Evolutionary conservation across 208 protist genomes (phyloP).

Genomic region (Crithidia thermophila): DNA sequence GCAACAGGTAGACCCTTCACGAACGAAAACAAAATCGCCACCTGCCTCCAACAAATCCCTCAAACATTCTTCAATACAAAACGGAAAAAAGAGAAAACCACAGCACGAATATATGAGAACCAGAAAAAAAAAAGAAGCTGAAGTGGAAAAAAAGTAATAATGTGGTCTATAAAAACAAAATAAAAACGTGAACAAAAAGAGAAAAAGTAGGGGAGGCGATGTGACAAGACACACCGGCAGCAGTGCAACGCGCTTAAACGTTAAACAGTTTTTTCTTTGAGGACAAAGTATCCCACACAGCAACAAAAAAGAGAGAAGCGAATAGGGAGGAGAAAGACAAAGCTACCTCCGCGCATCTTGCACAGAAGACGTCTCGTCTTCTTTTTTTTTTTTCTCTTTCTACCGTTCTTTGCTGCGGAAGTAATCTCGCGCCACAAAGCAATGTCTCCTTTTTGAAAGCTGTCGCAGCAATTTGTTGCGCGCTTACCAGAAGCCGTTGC

Average conservation of each 20-base stretch:
- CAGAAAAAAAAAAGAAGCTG: conserved; percentile 9
- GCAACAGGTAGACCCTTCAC: too few species aligned
- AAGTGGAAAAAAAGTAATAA: conserved; percentile 7
- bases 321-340: not conserved
- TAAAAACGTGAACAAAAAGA: not conserved
- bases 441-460: not conserved
- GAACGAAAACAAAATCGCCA: too few species aligned
- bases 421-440: not conserved
- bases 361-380: not conserved
- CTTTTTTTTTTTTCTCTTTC: not conserved
- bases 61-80: not conserved
- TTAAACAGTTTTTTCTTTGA: conserved; percentile 10
- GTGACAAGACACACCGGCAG: not conserved
- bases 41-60: not conserved
- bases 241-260: too few species aligned
- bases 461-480: too few species aligned
- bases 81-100: conserved; percentile 1
- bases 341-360: not conserved
- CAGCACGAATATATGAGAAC: not conserved
- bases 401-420: not conserved
- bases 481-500: conserved; percentile 70
- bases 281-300: not conserved
- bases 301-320: not conserved
- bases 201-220: not conserved
- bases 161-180: not conserved